Conservation (phyloP, 768 basidiomycete species). For the Filobasidium wieringae region DNA sequence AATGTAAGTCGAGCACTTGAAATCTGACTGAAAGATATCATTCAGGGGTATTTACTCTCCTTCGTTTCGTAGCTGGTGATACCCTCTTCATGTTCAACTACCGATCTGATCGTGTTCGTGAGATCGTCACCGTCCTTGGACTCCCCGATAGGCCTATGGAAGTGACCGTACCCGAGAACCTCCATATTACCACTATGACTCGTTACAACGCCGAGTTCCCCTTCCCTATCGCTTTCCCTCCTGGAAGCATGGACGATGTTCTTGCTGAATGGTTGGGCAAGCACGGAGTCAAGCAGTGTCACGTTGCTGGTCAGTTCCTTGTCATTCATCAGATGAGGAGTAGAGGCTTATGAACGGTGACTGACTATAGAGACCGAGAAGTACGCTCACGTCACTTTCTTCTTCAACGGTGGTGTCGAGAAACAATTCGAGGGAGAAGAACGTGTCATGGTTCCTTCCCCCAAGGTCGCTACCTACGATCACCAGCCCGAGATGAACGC, state of each 20-base stretch:
- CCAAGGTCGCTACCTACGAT: slow-evolving; percentile 91
- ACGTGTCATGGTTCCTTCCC: slow-evolving; percentile 76
- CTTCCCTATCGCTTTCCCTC: slow-evolving; percentile 84
- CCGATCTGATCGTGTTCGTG: slow-evolving; percentile 89
- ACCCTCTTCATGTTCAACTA: slow-evolving; percentile 97
- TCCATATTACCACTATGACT: slow-evolving; percentile 91
- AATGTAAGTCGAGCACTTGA: slow-evolving; percentile 46
- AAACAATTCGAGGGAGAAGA: slow-evolving; percentile 76
- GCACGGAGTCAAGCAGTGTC: slow-evolving; percentile 69
- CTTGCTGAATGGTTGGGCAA: slow-evolving; percentile 81
- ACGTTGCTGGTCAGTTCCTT: slow-evolving; percentile 57
- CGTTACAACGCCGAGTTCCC: slow-evolving; percentile 83
- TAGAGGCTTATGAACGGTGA: background rate
- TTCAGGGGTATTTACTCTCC: background rate
- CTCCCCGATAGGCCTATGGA: slow-evolving; percentile 73
- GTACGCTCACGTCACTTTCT: slow-evolving; percentile 95
- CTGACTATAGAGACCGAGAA: slow-evolving; percentile 85
- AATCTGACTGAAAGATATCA: background rate
- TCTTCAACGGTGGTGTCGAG: slow-evolving; percentile 95
- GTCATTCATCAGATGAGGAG: background rate
- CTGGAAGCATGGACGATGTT: slow-evolving; percentile 84
- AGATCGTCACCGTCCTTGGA: slow-evolving; percentile 72
- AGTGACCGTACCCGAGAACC: slow-evolving; percentile 62
- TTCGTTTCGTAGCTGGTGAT: slow-evolving; percentile 53
- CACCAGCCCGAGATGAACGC: slow-evolving; percentile 81